A percentile compares a stretch with the other conserved stretches of the same genome.
These are phyloP conservation scores for Hygrocybe punicea DNA, from an alignment of 768 basidiomycete genomes.

Conservation along the genomic window DNA sequence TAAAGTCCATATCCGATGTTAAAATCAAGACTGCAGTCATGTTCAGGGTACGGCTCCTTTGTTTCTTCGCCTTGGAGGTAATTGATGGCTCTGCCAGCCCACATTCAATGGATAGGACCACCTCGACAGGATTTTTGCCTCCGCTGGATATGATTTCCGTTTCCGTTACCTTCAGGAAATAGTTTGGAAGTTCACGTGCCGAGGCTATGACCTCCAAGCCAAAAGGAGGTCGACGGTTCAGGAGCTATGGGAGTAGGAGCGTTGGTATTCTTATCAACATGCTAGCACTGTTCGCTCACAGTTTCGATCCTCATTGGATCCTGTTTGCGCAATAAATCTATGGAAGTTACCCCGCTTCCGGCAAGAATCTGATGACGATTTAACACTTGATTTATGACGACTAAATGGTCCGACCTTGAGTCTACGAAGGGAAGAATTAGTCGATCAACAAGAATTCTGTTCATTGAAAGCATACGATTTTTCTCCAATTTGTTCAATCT, in stretches of 20 bases:
- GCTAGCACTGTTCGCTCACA: constrained; percentile 35
- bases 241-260: constrained; percentile 44
- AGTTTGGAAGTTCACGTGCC: constrained; percentile 63
- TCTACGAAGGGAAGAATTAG: constrained; percentile 14
- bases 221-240: constrained; percentile 73
- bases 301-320: constrained; percentile 61
- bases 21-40: constrained; percentile 72
- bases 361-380: constrained; percentile 57
- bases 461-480: constrained; percentile 62
- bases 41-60: constrained; percentile 44
- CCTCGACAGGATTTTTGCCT: constrained; percentile 52
- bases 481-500: constrained; percentile 88
- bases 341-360: constrained; percentile 63
- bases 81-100: constrained; percentile 37
- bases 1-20: constrained; percentile 68
- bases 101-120: constrained; percentile 58
- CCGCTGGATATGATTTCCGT: constrained; percentile 40
- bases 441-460: neutral
- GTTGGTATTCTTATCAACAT: neutral
- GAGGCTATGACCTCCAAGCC: constrained; percentile 65
- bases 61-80: constrained; percentile 42
- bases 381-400: constrained; percentile 9
- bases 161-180: constrained; percentile 53
- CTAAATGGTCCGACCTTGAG: constrained; percentile 30
- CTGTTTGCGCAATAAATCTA: constrained; percentile 54